Base-by-base conservation (phyloP, 805 yeast genomes). In the Saccharomycopsis vini region DNA sequence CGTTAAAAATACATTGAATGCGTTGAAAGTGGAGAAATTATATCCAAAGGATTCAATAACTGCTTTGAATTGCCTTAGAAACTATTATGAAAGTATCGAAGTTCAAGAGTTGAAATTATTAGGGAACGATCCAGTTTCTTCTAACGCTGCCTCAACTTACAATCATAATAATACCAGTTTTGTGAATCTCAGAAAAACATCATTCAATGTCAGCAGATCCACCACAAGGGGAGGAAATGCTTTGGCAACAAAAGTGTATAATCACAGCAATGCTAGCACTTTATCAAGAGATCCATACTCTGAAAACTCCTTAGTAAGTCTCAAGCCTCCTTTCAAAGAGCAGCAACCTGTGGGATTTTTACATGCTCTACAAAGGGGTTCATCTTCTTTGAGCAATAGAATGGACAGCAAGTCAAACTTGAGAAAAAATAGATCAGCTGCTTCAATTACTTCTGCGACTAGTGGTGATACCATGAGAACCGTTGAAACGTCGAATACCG, bases 1-100 rank as follows among this genome's bases (percentile, higher is more conserved):
- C 44, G 58, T 62, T 15, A 56, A 53, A 43, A 64, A 64, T 45
- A 62, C 67, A 6, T 19, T 57, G 6, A 42, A 54, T n/a, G 67
- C 67, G 0, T 47, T 63, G 30, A 54, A 50, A 26, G 37, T 37
- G 6, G 52, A 49, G 30, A 47, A 47, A 24, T 28, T 47, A 23
- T 47, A 47, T 22, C 47, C 47, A 16, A 47, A 47, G 26, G 47
- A 47, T 33, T 41, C 45, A n/a, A 16, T 47, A 6, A 44, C 32
- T 15, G 46, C 48, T 10, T 28, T 45, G 31, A 44, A 41, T 19
- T 45, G 45, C n/a, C 40, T 47, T 24, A 36, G 43, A 34, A 35
- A 9, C 26, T 49, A 37, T 37, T 49, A 49, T 35, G 52, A 49
- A 23, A 46, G 48, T 30, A 49, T 49, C 16, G 48, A 46, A 33